A percentile compares a stretch with the other conserved stretches of the same genome.
These are phyloP conservation scores for Tetrahymena borealis DNA, from an alignment of 73 alveolate genomes.

Conservation along the genomic window DNA sequence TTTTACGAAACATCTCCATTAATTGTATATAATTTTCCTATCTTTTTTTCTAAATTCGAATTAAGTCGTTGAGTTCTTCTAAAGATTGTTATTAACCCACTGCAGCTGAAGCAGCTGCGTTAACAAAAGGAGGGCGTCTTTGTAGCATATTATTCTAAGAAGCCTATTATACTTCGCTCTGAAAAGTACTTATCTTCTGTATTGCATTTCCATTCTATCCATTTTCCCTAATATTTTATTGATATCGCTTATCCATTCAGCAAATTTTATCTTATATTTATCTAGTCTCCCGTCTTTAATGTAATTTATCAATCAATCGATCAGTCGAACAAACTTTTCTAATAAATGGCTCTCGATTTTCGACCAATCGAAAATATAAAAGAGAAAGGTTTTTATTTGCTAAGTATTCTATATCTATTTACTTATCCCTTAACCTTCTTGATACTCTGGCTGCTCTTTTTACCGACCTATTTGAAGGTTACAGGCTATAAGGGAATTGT, in stretches of 20 bases:
- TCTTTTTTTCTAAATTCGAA: not conserved
- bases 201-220: not conserved
- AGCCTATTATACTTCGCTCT: not conserved
- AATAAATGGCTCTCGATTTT: too few relatives aligned
- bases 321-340: too few relatives aligned
- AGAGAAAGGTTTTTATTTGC: not conserved
- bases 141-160: not conserved
- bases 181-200: not conserved
- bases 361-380: too few relatives aligned
- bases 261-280: too few relatives aligned
- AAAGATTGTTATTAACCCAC: not conserved
- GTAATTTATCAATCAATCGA: too few relatives aligned
- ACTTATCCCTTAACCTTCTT: not conserved
- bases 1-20: not conserved
- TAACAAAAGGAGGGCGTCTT: not conserved
- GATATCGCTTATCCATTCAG: not conserved
- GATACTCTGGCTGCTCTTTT: not conserved
- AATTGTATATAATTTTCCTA: not conserved
- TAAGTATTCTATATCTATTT: not conserved
- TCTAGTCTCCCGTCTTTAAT: too few relatives aligned
- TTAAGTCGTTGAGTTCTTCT: not conserved
- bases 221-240: not conserved
- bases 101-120: not conserved
- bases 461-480: not conserved
- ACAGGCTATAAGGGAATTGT: not conserved